phyloP scores from a whole-genome alignment of 164 flowering plant species.

The Cinnamomum chago region DNA sequence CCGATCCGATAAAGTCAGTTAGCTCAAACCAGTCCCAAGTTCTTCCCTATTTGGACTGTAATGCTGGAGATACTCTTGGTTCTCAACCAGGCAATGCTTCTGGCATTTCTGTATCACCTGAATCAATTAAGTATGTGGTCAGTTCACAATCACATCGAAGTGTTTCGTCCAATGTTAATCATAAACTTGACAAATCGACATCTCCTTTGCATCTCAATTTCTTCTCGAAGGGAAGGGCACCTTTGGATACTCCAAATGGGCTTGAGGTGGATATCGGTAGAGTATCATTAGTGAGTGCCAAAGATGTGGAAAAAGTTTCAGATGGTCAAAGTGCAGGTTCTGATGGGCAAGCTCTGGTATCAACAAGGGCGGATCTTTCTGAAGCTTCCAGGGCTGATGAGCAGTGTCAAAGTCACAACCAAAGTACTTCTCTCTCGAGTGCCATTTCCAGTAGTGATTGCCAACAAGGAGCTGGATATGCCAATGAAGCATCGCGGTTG shows the following conservation, averaged over 20 bases:
- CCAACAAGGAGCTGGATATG: constrained; percentile 8
- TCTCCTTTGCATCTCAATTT: constrained; percentile 58
- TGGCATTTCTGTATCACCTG: constrained; percentile 39
- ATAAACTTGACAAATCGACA: constrained; percentile 20
- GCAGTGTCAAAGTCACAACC: constrained; percentile 1
- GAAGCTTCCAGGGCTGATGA: constrained; percentile 27
- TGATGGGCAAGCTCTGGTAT: constrained; percentile 25
- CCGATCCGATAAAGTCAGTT: constrained; percentile 20
- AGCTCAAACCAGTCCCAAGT: constrained; percentile 43
- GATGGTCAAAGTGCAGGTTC: constrained; percentile 29
- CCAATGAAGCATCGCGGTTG: constrained; percentile 31
- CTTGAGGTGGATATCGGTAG: constrained; percentile 44
- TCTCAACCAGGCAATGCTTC: constrained; percentile 18
- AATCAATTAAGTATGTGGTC: constrained; percentile 28
- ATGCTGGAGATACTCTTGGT: constrained; percentile 29
- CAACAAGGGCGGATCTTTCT: constrained; percentile 35
- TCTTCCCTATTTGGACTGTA: constrained; percentile 38
- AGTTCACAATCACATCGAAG: constrained; percentile 35
- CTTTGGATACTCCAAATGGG: constrained; percentile 34
- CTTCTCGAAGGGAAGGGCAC: constrained; percentile 31
- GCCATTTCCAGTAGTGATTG: constrained; percentile 10
- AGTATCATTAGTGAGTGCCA: constrained; percentile 34
- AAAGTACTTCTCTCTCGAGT: constrained; percentile 15
- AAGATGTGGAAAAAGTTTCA: constrained; percentile 27
- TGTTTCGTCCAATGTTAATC: constrained; percentile 31